Evolutionary conservation across 2,329 filamentous ascomycete species (phyloP), one percentile per base, ranked within the genome.

Genomic region (Lizonia empirigonia): DNA sequence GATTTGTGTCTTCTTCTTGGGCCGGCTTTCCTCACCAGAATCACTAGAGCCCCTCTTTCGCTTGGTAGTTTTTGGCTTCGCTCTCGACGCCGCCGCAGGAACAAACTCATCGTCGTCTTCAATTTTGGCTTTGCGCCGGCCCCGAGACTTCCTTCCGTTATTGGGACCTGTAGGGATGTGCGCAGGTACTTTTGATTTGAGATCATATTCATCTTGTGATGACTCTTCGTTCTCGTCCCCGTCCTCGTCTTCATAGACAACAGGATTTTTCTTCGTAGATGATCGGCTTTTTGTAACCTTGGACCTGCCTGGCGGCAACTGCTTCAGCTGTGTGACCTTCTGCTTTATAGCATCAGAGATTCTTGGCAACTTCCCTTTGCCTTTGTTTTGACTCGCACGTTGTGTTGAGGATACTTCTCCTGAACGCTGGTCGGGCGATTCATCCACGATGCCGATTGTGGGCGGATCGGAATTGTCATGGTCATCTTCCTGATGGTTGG

Each of bases 331-430:
- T 7, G 50, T 50, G n/a, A 46, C 48, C 10, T 49, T 56, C 7
- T 47, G 35, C 23, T 62, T 66, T 18, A 44, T 44, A 4, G 41
- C 48, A 18, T 53, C 48, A 9, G 62, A 60, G 6, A 64, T 40
- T 16, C 35, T 57, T 12, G 54, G 55, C 30, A 63, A 27, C 23
- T 62, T 64, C 23, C 60, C 60, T 8, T 55, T 60, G 16, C 22
- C 26, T 15, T 32, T 40, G 7, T 29, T 27, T 20, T 39, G 10
- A 18, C n/a, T n/a, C 8, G 15, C 20, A 32, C 13, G 19, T 10
- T 10, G 44, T 4, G 5, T 23, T 13, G 20, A 9, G 20, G n/a
- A 24, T 19, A 9, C 34, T 22, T n/a, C 5, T 12, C 15, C 27
- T 5, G 15, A 20, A 13, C 13, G 16, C 15, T 46, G 35, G 9